Percentiles rank a stretch among this genome's conserved stretches.
Conservation (phyloP, 805 yeast genomes). For the Candida stauntonica region DNA sequence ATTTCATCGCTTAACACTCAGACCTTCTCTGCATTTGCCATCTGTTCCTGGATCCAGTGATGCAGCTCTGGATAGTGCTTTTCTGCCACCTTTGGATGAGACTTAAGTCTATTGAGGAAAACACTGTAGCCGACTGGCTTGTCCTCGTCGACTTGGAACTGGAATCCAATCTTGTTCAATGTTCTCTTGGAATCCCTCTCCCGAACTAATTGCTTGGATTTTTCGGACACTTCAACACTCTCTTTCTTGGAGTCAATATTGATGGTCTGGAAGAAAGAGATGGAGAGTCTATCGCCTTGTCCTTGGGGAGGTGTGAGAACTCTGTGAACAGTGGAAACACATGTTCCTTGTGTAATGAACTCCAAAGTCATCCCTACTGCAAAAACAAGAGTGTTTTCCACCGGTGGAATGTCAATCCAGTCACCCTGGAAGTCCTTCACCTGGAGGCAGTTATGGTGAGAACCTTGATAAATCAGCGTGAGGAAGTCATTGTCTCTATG, state of each 20-base stretch:
- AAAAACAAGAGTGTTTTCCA: conserved; percentile 38
- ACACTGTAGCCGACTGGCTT: conserved; percentile 45
- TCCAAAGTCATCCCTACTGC: conserved; percentile 48
- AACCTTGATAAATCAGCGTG: conserved; percentile 57
- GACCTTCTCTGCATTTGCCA: conserved; percentile 8
- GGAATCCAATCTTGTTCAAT: conserved; percentile 25
- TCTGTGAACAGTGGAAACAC: conserved; percentile 47
- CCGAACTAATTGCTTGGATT: conserved; percentile 15
- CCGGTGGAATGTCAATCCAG: conserved; percentile 43
- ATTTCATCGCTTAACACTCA: too few relatives aligned
- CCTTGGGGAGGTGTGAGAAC: conserved; percentile 31
- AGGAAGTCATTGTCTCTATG: conserved; percentile 64
- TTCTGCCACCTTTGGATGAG: conserved; percentile 46
- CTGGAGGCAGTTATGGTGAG: conserved; percentile 40
- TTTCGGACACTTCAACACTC: conserved; percentile 15
- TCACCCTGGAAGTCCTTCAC: conserved; percentile 44
- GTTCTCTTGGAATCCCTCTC: conserved; percentile 18
- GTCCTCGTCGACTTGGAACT: conserved; percentile 22
- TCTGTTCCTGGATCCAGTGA: conserved; percentile 29
- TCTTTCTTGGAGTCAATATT: conserved; percentile 28
- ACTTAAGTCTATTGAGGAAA: conserved; percentile 43
- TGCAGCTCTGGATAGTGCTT: conserved; percentile 41
- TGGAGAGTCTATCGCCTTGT: conserved; percentile 35
- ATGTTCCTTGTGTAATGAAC: conserved; percentile 43
- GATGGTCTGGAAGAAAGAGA: conserved; percentile 47